Evolutionary conservation across 1,284 basidiomycete species (phyloP).

Genomic region (Schizophyllum commune): DNA sequence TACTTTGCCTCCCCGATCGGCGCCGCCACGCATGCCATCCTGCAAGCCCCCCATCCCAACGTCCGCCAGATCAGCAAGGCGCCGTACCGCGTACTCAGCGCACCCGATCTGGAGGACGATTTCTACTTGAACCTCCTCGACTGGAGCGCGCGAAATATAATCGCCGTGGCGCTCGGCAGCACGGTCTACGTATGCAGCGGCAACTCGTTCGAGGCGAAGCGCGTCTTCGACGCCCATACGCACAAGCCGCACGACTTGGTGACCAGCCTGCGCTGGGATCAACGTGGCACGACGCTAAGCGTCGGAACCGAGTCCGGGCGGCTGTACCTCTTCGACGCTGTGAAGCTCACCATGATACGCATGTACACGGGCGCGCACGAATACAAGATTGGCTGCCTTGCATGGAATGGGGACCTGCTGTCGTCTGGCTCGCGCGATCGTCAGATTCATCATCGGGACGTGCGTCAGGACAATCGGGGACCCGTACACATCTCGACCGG

Average conservation of each 20-base stretch:
- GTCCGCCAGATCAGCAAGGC: constrained; percentile 87
- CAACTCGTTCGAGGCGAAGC: constrained; percentile 25
- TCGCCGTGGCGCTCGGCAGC: constrained; percentile 87
- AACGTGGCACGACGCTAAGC: constrained; percentile 72
- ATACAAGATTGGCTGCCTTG: constrained; percentile 86
- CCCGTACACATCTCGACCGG: constrained; percentile 76
- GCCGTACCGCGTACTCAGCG: constrained; percentile 95
- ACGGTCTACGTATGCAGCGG: constrained; percentile 98
- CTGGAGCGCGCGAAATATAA: constrained; percentile 92
- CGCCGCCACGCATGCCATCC: constrained; percentile 70
- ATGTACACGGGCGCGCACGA: constrained; percentile 86
- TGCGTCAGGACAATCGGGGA: constrained; percentile 62
- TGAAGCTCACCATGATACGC: constrained; percentile 67
- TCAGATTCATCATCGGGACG: constrained; percentile 88
- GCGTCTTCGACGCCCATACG: constrained; percentile 64
- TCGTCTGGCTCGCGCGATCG: constrained; percentile 91
- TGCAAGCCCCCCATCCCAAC: constrained; percentile 78
- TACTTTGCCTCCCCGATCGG: constrained; percentile 91
- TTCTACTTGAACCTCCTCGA: constrained; percentile 98
- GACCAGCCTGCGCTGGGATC: constrained; percentile 44
- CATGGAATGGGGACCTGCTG: constrained; percentile 89
- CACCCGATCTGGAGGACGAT: constrained; percentile 94
- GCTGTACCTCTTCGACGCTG: constrained; percentile 92
- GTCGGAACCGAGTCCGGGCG: constrained; percentile 86
- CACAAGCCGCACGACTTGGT: constrained; percentile 85